Evolutionary conservation across 306 rosid species (phyloP).

Genomic region (Fragaria ananassa): DNA sequence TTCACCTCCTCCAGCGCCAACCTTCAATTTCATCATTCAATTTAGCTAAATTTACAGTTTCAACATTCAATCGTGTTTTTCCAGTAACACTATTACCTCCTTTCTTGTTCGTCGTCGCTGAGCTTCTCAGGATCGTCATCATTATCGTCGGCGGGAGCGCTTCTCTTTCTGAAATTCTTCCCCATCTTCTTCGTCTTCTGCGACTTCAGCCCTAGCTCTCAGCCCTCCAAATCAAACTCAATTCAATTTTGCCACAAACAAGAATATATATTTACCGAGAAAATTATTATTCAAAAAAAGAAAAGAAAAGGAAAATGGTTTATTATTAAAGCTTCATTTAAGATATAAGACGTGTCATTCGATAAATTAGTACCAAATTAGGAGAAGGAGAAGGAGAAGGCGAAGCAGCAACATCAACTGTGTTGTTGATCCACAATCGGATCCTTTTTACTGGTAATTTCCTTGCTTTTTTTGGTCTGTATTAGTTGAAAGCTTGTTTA

Average conservation of each 20-base stretch:
- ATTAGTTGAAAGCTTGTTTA: neutral
- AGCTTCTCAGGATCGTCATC: neutral
- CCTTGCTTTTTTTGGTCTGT: neutral
- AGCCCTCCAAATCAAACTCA: neutral
- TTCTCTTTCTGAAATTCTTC: conserved; percentile 68
- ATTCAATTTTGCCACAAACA: too few species aligned
- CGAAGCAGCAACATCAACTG: neutral
- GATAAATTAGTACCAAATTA: too few species aligned
- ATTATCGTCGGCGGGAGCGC: conserved; percentile 27
- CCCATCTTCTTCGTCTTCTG: conserved; percentile 49
- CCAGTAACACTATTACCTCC: conserved; percentile 39
- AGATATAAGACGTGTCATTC: too few species aligned
- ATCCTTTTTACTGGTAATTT: neutral
- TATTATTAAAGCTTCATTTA: too few species aligned
- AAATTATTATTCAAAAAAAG: too few species aligned
- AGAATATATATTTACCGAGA: too few species aligned
- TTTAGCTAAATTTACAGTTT: neutral
- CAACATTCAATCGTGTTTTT: neutral
- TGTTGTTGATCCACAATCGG: neutral
- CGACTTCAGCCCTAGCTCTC: conserved; percentile 16
- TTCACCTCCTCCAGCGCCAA: conserved; percentile 90
- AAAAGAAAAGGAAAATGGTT: too few species aligned
- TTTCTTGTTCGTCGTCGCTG: conserved; percentile 51
- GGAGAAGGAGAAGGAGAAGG: too few species aligned
- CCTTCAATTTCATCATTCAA: conserved; percentile 24